Percentiles rank a stretch among this genome's conserved stretches.
phyloP scores from a whole-genome alignment of 495 filamentous ascomycete species.

The Astrothelium macrocarpum region DNA sequence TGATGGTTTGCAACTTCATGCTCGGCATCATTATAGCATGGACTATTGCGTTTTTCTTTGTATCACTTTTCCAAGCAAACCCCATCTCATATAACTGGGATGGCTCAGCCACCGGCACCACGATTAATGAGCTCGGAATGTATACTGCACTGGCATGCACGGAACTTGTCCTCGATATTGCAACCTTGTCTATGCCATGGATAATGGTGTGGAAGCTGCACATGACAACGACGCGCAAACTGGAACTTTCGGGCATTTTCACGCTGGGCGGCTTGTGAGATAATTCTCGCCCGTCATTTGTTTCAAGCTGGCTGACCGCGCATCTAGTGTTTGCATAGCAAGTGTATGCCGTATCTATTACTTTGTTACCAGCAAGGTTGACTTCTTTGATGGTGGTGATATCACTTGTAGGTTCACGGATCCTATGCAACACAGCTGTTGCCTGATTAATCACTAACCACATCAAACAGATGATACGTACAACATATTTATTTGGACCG shows the following conservation, averaged over 20 bases:
- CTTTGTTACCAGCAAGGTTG: neutral
- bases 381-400: neutral
- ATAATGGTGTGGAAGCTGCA: neutral
- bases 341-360: neutral
- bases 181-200: neutral
- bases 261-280: neutral
- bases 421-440: neutral
- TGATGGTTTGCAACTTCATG: neutral
- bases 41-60: constrained; percentile 1
- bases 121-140: neutral
- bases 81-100: neutral
- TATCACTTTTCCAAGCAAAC: neutral
- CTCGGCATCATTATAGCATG: constrained; percentile 2
- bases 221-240: neutral
- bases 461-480: neutral
- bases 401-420: neutral
- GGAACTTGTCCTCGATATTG: neutral
- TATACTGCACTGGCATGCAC: neutral
- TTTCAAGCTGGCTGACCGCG: neutral
- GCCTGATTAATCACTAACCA: neutral
- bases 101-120: neutral
- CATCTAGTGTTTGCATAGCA: neutral
- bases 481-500: neutral
- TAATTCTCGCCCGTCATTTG: neutral
- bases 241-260: neutral